phyloP scores from a whole-genome alignment of 331 rosid genomes.

The Saraca asoca region DNA sequence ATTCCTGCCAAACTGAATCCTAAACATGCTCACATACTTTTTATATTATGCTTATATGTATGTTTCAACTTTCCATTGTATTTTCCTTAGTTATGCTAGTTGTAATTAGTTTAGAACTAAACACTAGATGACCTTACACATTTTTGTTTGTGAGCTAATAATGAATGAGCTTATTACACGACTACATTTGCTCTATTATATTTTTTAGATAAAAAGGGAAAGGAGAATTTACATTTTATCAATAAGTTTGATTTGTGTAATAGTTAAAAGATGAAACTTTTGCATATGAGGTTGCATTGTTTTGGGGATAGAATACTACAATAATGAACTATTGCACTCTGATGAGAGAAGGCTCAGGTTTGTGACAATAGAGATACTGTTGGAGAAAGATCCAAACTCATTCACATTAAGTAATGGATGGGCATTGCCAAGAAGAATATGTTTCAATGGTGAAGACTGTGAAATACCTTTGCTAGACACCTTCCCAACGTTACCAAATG shows the following conservation, averaged over 20 bases:
- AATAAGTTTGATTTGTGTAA: background rate
- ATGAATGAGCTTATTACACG: too few species aligned
- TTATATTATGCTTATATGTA: too few species aligned
- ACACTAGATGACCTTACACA: too few species aligned
- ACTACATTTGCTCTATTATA: too few species aligned
- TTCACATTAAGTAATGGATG: conserved; percentile 76
- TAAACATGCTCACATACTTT: too few species aligned
- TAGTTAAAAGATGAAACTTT: background rate
- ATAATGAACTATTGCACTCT: conserved; percentile 49
- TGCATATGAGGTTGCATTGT: conserved; percentile 73
- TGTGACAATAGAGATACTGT: conserved; percentile 60
- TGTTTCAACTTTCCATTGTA: too few species aligned
- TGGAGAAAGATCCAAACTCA: conserved; percentile 51
- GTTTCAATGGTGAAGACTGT: conserved; percentile 76
- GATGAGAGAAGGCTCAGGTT: conserved; percentile 43
- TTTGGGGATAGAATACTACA: conserved; percentile 70
- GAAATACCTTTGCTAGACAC: conserved; percentile 67
- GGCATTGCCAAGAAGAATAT: conserved; percentile 72
- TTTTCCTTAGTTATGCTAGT: too few species aligned
- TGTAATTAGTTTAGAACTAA: too few species aligned
- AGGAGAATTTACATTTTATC: too few species aligned
- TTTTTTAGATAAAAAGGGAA: too few species aligned
- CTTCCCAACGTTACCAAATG: conserved; percentile 68
- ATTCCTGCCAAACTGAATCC: background rate
- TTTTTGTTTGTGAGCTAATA: too few species aligned